Evolutionary conservation across 164 flowering plant species (phyloP).

Genomic region (Nelumbo lutea): DNA sequence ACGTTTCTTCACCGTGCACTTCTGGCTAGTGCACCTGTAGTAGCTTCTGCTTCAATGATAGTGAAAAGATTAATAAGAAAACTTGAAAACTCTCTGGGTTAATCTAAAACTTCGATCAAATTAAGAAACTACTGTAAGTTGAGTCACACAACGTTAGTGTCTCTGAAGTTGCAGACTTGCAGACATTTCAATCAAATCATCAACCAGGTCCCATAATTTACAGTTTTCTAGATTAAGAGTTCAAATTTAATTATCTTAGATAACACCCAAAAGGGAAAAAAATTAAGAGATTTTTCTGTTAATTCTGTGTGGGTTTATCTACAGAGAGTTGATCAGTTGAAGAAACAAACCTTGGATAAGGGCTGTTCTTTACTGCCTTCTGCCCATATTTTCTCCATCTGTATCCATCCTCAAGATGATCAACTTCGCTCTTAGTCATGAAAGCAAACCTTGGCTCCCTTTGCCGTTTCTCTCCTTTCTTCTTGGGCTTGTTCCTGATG

Average conservation of each 20-base stretch:
- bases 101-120: too few species aligned
- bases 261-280: too few species aligned
- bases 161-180: too few species aligned
- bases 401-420: conserved; percentile 89
- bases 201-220: too few species aligned
- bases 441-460: conserved; percentile 74
- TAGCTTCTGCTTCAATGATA: conserved; percentile 60
- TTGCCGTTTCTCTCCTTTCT: conserved; percentile 59
- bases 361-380: conserved; percentile 79
- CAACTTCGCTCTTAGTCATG: conserved; percentile 89
- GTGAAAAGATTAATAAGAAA: neutral
- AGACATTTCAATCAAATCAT: too few species aligned
- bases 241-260: too few species aligned
- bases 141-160: too few species aligned
- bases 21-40: conserved; percentile 86
- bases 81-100: too few species aligned
- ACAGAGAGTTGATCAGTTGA: neutral
- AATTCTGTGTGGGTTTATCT: neutral
- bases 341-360: conserved; percentile 61
- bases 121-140: too few species aligned
- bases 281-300: too few species aligned
- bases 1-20: conserved; percentile 81
- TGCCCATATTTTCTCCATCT: conserved; percentile 92
- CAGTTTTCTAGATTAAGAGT: too few species aligned
- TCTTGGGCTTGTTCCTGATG: conserved; percentile 48